Percentiles rank a stretch among this genome's conserved stretches.
phyloP scores from a whole-genome alignment of 2,329 filamentous ascomycete genomes.

The Stagonosporopsis chrysanthemi region DNA sequence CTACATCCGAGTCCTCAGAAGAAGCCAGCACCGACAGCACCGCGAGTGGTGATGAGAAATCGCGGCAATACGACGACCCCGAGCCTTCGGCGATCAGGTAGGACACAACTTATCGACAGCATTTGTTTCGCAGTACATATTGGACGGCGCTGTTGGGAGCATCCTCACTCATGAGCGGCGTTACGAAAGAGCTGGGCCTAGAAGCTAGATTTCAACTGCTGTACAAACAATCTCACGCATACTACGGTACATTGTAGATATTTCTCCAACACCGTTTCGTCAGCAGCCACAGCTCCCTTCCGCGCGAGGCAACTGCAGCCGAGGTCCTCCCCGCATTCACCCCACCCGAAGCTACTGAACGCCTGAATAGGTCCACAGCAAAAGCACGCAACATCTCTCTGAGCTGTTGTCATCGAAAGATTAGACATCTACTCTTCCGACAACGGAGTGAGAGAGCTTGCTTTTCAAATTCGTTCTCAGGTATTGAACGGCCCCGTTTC shows the following conservation, averaged over 20 bases:
- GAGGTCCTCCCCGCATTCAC: conserved; percentile 19
- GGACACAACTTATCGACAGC: not conserved
- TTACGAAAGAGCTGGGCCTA: conserved; percentile 8
- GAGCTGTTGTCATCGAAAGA: conserved; percentile 7
- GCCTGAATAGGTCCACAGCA: conserved; percentile 12
- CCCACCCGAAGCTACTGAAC: conserved; percentile 13
- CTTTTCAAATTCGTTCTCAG: not conserved
- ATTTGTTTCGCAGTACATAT: conserved; percentile 9
- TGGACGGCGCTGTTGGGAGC: conserved; percentile 3
- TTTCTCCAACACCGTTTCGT: too few relatives aligned
- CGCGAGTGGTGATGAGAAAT: conserved; percentile 34
- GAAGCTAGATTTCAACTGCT: conserved; percentile 12
- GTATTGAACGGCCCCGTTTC: too few relatives aligned
- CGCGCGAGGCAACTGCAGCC: conserved; percentile 4
- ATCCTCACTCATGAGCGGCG: conserved; percentile 13
- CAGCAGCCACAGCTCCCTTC: too few relatives aligned
- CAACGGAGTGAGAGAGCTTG: not conserved
- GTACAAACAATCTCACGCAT: conserved; percentile 8
- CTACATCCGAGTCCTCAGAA: conserved; percentile 36
- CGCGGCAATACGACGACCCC: conserved; percentile 37
- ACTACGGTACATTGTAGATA: too few relatives aligned
- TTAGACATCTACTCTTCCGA: not conserved
- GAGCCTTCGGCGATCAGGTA: conserved; percentile 25
- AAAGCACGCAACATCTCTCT: conserved; percentile 13
- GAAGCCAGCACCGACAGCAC: conserved; percentile 19